phyloP scores from a whole-genome alignment of 805 yeast species.

The Candida sonorensis region DNA sequence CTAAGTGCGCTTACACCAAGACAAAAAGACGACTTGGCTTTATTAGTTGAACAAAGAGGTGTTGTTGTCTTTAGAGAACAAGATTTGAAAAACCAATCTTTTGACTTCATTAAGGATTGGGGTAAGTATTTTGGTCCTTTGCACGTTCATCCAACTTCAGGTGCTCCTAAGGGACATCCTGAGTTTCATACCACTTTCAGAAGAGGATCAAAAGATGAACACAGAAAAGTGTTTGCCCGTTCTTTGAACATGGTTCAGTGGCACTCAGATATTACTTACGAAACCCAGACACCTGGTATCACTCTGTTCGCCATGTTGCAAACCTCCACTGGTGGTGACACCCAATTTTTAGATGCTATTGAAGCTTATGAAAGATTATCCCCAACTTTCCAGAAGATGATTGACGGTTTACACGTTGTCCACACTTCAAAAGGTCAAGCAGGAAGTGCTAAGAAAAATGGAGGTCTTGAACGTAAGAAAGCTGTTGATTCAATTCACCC shows the following conservation, averaged over 20 bases:
- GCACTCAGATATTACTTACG: conserved; percentile 75
- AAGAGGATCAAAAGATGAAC: conserved; percentile 34
- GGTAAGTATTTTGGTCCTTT: conserved; percentile 63
- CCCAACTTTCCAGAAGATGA: conserved; percentile 50
- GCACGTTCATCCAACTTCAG: conserved; percentile 70
- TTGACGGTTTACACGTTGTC: conserved; percentile 56
- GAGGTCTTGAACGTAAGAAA: conserved; percentile 62
- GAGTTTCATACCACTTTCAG: conserved; percentile 59
- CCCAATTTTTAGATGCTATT: conserved; percentile 61
- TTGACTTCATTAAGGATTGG: conserved; percentile 40
- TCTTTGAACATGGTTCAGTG: conserved; percentile 39
- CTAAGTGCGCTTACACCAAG: conserved; percentile 43
- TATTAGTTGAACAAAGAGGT: conserved; percentile 62
- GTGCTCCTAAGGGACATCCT: conserved; percentile 54
- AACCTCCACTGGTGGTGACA: conserved; percentile 59
- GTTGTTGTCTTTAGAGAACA: conserved; percentile 62
- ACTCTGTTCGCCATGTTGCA: conserved; percentile 63
- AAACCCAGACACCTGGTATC: conserved; percentile 65
- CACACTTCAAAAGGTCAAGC: conserved; percentile 74
- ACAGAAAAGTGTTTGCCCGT: conserved; percentile 28
- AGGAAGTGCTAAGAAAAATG: conserved; percentile 40
- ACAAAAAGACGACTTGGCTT: conserved; percentile 65
- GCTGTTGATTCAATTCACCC: conserved; percentile 63
- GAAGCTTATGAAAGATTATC: conserved; percentile 71
- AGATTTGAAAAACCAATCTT: conserved; percentile 53